A percentile compares a stretch with the other conserved stretches of the same genome.
Conservation (phyloP, 2,329 filamentous ascomycete species). For the Colletotrichum eleusines region DNA sequence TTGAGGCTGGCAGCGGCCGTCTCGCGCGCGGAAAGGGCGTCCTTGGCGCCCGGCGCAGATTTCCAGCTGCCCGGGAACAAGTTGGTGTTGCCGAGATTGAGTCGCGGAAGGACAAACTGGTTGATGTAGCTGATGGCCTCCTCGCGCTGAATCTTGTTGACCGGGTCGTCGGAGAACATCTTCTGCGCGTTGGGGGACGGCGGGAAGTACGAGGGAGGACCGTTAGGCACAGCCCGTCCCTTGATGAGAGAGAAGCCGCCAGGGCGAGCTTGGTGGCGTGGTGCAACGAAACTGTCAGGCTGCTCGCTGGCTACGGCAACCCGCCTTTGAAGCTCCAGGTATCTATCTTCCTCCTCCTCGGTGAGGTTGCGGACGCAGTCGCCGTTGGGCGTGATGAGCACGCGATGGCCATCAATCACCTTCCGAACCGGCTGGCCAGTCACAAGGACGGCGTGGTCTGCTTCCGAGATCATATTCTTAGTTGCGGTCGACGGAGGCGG, state of each 20-base stretch:
- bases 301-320: conserved; percentile 63
- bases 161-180: conserved; percentile 63
- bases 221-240: conserved; percentile 74
- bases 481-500: conserved; percentile 46
- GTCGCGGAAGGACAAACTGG: conserved; percentile 73
- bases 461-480: conserved; percentile 63
- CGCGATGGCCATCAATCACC: conserved; percentile 72
- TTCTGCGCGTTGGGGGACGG: conserved; percentile 57
- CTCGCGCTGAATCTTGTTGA: conserved; percentile 74
- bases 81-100: conserved; percentile 65
- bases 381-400: conserved; percentile 81
- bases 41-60: conserved; percentile 52
- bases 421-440: conserved; percentile 71
- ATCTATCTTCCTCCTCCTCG: conserved; percentile 76
- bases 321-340: conserved; percentile 74
- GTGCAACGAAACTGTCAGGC: conserved; percentile 68
- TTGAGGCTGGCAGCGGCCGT: conserved; percentile 64
- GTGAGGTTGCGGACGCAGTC: conserved; percentile 81
- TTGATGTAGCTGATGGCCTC: conserved; percentile 77
- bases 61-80: conserved; percentile 50
- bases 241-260: conserved; percentile 73
- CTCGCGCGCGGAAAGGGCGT: conserved; percentile 54
- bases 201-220: conserved; percentile 72
- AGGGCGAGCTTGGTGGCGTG: conserved; percentile 64
- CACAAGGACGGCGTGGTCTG: conserved; percentile 68